A percentile compares a stretch with the other conserved stretches of the same genome.
Conservation (phyloP, 2,329 filamentous ascomycete genomes). For the Dothistroma septosporum region DNA sequence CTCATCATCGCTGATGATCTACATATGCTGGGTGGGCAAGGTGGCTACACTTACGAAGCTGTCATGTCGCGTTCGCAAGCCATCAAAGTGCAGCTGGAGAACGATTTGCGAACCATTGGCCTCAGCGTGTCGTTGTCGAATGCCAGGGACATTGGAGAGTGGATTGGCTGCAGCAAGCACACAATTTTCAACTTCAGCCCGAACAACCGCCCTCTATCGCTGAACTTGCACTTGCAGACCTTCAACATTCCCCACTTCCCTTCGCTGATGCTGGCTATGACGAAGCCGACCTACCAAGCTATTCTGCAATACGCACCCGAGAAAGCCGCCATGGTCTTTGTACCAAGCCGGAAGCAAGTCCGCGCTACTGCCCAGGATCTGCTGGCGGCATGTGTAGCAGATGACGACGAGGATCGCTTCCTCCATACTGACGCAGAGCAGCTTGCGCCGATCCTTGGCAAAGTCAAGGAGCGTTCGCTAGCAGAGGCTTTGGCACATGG, state of each 20-base stretch:
- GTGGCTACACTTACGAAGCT: conserved; percentile 89
- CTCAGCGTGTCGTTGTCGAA: conserved; percentile 90
- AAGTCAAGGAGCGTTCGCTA: conserved; percentile 79
- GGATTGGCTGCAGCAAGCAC: conserved; percentile 96
- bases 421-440: conserved; percentile 79
- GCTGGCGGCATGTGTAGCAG: conserved; percentile 78
- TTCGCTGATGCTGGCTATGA: conserved; percentile 97
- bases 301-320: conserved; percentile 83
- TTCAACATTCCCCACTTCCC: conserved; percentile 96
- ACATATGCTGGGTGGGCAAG: conserved; percentile 81
- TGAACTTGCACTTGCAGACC: conserved; percentile 92
- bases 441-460: conserved; percentile 73
- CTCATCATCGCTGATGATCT: conserved; percentile 94
- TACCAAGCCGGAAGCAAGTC: conserved; percentile 89
- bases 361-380: conserved; percentile 82
- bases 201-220: conserved; percentile 77
- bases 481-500: conserved; percentile 89
- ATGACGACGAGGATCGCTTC: conserved; percentile 91
- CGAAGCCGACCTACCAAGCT: conserved; percentile 84
- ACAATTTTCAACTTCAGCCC: conserved; percentile 99
- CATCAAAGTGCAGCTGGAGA: conserved; percentile 82
- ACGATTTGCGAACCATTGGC: conserved; percentile 79
- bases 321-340: conserved; percentile 86
- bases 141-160: conserved; percentile 89
- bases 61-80: conserved; percentile 98